These are phyloP conservation scores for Roridomyces roridus DNA, from an alignment of 768 basidiomycete species.

Conservation along the genomic window DNA sequence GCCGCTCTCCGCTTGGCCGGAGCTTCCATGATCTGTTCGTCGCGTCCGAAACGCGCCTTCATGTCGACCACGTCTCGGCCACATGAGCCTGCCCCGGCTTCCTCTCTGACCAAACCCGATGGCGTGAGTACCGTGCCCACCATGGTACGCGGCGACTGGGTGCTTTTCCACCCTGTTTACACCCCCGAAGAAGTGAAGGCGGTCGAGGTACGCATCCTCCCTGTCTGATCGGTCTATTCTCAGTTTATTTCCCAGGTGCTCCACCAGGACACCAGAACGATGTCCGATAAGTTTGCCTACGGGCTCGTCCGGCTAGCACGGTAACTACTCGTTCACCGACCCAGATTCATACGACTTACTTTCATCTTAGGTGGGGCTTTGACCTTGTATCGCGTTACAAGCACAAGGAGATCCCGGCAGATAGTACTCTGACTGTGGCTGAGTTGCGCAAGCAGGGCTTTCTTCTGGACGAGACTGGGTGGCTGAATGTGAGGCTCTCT, in stretches of 20 bases:
- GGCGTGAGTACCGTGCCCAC: constrained; percentile 61
- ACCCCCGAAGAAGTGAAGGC: constrained; percentile 72
- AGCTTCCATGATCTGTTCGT: not conserved
- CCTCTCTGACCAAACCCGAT: constrained; percentile 44
- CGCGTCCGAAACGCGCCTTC: constrained; percentile 5
- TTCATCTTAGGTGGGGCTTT: constrained; percentile 61
- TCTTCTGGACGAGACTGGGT: constrained; percentile 74
- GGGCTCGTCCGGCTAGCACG: constrained; percentile 63
- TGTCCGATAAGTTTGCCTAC: constrained; percentile 77
- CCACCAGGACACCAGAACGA: constrained; percentile 64
- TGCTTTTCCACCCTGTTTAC: constrained; percentile 93
- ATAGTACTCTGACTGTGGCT: constrained; percentile 68
- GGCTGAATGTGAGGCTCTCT: constrained; percentile 69
- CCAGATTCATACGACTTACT: constrained; percentile 2
- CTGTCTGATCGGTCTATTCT: not conserved
- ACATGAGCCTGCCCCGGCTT: not conserved
- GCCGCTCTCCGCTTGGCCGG: not conserved
- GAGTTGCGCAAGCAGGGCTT: constrained; percentile 80
- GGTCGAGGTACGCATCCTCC: constrained; percentile 58
- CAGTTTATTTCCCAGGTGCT: constrained; percentile 60
- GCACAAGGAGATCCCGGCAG: constrained; percentile 67
- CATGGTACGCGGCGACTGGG: constrained; percentile 80
- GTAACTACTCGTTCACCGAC: constrained; percentile 31
- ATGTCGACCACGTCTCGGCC: constrained; percentile 2
- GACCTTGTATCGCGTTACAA: constrained; percentile 89